Evolutionary conservation across 2,329 filamentous ascomycete genomes (phyloP).

Genomic region (Gaeumannomyces tritici): DNA sequence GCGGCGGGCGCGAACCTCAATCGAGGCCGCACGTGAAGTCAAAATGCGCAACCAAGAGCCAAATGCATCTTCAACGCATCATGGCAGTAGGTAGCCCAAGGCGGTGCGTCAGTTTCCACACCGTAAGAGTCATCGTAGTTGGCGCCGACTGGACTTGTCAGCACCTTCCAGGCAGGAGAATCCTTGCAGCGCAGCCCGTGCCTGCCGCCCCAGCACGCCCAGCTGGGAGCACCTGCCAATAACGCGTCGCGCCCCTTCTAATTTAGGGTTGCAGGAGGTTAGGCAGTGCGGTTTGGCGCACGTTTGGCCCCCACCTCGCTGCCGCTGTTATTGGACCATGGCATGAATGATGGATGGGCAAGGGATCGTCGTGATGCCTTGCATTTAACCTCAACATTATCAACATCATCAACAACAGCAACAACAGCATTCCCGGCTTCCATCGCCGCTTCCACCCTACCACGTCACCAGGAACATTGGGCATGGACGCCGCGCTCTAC

Average conservation of each 20-base stretch:
- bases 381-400: background rate
- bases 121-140: background rate
- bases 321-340: background rate
- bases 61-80: background rate
- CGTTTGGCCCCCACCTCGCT: background rate
- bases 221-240: conserved; percentile 76
- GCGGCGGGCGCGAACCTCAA: no score
- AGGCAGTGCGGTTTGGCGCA: no score
- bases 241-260: background rate
- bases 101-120: background rate
- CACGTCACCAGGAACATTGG: background rate
- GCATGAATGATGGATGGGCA: background rate
- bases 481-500: background rate
- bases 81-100: background rate
- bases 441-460: no score
- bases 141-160: background rate
- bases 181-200: background rate
- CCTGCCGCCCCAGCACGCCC: conserved; percentile 50
- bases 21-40: conserved; percentile 23
- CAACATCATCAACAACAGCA: no score
- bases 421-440: background rate
- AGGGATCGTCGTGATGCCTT: no score
- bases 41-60: background rate
- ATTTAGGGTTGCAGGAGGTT: background rate
- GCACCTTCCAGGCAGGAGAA: background rate